phyloP scores from a whole-genome alignment of 805 yeast species.

The Priceomyces medius region DNA sequence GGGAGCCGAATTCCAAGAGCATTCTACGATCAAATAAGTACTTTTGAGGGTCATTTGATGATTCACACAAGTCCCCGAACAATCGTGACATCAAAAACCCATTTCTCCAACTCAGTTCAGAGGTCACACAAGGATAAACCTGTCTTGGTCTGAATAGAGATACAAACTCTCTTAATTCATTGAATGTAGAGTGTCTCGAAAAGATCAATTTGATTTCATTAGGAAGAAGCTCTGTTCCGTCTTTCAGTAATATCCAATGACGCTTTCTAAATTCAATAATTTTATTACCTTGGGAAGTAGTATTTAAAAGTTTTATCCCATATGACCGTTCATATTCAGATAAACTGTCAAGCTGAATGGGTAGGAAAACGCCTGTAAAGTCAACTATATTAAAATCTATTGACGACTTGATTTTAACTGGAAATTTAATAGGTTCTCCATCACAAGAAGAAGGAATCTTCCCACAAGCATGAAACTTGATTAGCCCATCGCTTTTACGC shows the following conservation, averaged over 20 bases:
- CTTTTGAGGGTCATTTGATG: constrained; percentile 1
- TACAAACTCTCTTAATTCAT: constrained; percentile 37
- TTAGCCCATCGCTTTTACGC: not conserved
- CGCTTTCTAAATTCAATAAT: constrained; percentile 23
- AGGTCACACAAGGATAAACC: constrained; percentile 45
- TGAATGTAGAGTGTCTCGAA: constrained; percentile 49
- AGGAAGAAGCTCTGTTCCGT: constrained; percentile 30
- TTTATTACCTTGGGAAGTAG: constrained; percentile 19
- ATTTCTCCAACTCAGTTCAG: constrained; percentile 28
- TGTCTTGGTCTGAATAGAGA: constrained; percentile 35
- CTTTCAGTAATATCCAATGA: constrained; percentile 28
- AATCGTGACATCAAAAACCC: constrained; percentile 41
- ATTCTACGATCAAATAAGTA: constrained; percentile 15
- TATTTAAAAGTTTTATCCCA: constrained; percentile 12
- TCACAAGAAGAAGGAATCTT: not conserved
- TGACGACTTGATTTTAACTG: constrained; percentile 34
- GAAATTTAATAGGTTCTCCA: constrained; percentile 4
- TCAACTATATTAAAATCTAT: constrained; percentile 38
- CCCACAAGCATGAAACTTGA: constrained; percentile 9
- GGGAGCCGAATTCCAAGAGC: constrained; percentile 18
- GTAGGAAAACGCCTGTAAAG: constrained; percentile 27
- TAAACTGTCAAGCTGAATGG: constrained; percentile 19
- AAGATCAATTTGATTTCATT: constrained; percentile 37
- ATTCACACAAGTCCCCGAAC: constrained; percentile 36
- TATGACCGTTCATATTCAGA: constrained; percentile 10